Evolutionary conservation across 2,329 filamentous ascomycete species (phyloP).

Genomic region (Sclerotinia spermophila): DNA sequence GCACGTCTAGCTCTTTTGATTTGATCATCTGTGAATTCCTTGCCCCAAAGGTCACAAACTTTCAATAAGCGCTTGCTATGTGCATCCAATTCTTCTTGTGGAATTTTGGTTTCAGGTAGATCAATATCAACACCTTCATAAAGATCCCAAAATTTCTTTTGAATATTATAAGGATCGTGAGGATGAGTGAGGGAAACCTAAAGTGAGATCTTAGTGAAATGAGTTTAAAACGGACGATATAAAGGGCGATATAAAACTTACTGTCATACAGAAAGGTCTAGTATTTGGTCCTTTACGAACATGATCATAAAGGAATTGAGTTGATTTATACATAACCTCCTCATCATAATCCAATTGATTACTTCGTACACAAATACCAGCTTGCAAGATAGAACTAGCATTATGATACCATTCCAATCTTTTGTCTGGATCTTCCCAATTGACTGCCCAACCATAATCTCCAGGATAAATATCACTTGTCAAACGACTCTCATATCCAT

Average conservation of each 20-base stretch:
- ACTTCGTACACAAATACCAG: constrained; percentile 81
- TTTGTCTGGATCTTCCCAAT: constrained; percentile 87
- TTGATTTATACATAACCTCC: constrained; percentile 79
- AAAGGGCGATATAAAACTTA: background rate
- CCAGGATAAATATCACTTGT: constrained; percentile 96
- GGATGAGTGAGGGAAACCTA: constrained; percentile 81
- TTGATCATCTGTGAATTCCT: constrained; percentile 79
- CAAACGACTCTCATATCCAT: constrained; percentile 87
- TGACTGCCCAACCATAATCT: constrained; percentile 91
- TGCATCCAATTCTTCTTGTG: constrained; percentile 76
- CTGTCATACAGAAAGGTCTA: constrained; percentile 80
- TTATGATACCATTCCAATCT: constrained; percentile 96
- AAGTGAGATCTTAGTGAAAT: background rate
- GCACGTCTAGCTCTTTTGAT: constrained; percentile 81
- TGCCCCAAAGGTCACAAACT: constrained; percentile 81
- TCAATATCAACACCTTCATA: constrained; percentile 88
- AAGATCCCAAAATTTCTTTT: constrained; percentile 87
- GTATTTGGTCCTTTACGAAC: constrained; percentile 71
- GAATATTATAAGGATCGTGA: constrained; percentile 93
- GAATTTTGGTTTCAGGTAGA: constrained; percentile 72
- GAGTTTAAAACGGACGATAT: background rate
- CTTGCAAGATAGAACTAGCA: constrained; percentile 87
- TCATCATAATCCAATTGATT: constrained; percentile 97
- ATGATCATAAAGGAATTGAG: constrained; percentile 86
- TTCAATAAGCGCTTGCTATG: constrained; percentile 85